Base-by-base conservation (phyloP, 441 rosid species). In the Gossypium gossypioides region DNA sequence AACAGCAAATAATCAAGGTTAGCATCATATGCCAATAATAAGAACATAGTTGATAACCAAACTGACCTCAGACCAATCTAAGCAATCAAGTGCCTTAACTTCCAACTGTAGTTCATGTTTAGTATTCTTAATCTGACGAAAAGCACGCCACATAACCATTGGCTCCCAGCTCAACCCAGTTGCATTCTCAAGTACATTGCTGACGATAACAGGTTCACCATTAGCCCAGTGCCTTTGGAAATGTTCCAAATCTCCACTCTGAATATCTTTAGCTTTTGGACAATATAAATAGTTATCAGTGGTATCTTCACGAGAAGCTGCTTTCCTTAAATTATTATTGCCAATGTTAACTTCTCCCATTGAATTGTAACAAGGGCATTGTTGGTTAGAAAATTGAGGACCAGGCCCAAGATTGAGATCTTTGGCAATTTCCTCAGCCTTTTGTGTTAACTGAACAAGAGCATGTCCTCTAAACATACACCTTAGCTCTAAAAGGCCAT, bases 131-230 rank as follows among this genome's bases (percentile, higher is more conserved):
- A 74, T 75, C 77, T 89, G 89, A 56, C 93, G 96, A 71, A 86
- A 85, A 62, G 93, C 98, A 76, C 96, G 96, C 86, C 87, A 86
- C 96, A 91, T 88, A 74, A 92, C 97, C 88, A 82, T 76, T 69
- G 98, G 98, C 72, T 91, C 98, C 98, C 98, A 91, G 81, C 98
- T 92, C 75, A 93, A 82, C 1, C 97, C 97, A 81, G 81, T 67
- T 29, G 85, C 81, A 76, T 82, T 86, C 69, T 89, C 89, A 76
- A 91, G 92, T 68, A 85, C 96, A 80, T 89, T 81, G 59, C 86
- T 84, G 62, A 91, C 96, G 72, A 93, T 56, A 70, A 93, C 92
- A 61, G 97, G 98, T 83, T 93, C 88, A 6, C 91, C 93, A 75
- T 78, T 91, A 71, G 72, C 81, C 98, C 98, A 93, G 13, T 93